A percentile compares a stretch with the other conserved stretches of the same genome.
Conservation (phyloP, 805 yeast species). For the Schwanniomyces yamadae region DNA sequence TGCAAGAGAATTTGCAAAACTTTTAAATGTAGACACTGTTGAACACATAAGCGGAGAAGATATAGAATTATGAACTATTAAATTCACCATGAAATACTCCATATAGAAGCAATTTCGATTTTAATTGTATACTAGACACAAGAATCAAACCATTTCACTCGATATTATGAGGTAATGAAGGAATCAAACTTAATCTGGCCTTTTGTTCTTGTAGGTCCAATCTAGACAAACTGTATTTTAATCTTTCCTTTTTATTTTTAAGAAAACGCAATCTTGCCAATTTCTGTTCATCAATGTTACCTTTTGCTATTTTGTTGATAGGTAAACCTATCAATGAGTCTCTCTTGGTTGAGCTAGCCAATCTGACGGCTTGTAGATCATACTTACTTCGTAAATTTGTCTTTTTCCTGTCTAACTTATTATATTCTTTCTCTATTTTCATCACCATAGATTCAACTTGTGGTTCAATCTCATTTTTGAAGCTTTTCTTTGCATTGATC, state of each 20-base stretch:
- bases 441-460: constrained; percentile 33
- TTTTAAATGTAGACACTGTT: constrained; percentile 29
- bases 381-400: constrained; percentile 33
- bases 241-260: constrained; percentile 43
- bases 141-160: constrained; percentile 1
- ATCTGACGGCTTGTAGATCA: constrained; percentile 41
- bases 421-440: constrained; percentile 31
- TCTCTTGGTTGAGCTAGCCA: constrained; percentile 18
- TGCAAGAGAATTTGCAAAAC: constrained; percentile 37
- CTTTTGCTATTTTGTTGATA: constrained; percentile 14
- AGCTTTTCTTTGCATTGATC: constrained; percentile 35
- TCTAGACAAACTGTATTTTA: constrained; percentile 37
- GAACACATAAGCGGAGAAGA: constrained; percentile 37
- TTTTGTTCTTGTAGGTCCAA: constrained; percentile 18
- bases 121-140: not conserved
- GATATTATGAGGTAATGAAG: constrained; percentile 11
- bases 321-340: constrained; percentile 11
- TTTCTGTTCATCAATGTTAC: constrained; percentile 31
- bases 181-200: constrained; percentile 15
- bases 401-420: constrained; percentile 30
- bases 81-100: not conserved
- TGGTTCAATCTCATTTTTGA: constrained; percentile 42
- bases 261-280: constrained; percentile 38
- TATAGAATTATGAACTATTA: constrained; percentile 13
- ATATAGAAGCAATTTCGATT: not conserved